phyloP scores from a whole-genome alignment of 2,329 filamentous ascomycete species.

The Chrysoporthe deuterocubensis region DNA sequence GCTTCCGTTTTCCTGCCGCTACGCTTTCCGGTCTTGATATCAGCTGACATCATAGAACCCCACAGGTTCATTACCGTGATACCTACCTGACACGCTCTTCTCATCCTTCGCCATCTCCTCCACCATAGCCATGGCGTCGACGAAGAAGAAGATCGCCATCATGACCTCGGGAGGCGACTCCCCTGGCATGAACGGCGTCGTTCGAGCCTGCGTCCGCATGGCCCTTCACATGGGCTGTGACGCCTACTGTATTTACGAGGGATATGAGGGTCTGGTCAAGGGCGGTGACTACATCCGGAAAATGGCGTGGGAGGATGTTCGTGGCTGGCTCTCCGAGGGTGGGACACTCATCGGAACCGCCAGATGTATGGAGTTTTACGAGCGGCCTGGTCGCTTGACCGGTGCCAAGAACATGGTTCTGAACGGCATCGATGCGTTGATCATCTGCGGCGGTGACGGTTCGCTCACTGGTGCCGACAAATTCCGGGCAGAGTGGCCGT shows the following conservation, averaged over 20 bases:
- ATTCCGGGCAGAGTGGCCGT: constrained; percentile 91
- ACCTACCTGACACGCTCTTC: constrained; percentile 9
- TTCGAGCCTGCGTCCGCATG: constrained; percentile 89
- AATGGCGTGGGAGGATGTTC: constrained; percentile 91
- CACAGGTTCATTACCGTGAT: constrained; percentile 14
- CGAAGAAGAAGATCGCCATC: constrained; percentile 76
- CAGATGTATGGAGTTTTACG: constrained; percentile 88
- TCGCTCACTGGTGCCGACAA: constrained; percentile 94
- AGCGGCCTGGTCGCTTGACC: constrained; percentile 78
- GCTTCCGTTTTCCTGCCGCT: background rate
- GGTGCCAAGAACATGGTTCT: constrained; percentile 95
- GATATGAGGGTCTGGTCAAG: constrained; percentile 92
- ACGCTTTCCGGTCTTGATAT: background rate
- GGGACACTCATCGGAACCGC: constrained; percentile 96
- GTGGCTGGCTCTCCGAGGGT: constrained; percentile 91
- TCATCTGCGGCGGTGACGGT: constrained; percentile 97
- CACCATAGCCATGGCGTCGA: constrained; percentile 44
- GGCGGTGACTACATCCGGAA: constrained; percentile 86
- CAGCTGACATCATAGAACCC: background rate
- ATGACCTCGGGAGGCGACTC: constrained; percentile 96
- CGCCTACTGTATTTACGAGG: constrained; percentile 83
- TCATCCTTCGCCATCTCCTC: constrained; percentile 26
- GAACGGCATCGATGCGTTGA: constrained; percentile 90
- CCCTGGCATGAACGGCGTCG: constrained; percentile 91
- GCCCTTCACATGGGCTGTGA: constrained; percentile 83